A percentile compares a stretch with the other conserved stretches of the same genome.
Conservation (phyloP, 768 basidiomycete genomes). For the Serendipita sp. region DNA sequence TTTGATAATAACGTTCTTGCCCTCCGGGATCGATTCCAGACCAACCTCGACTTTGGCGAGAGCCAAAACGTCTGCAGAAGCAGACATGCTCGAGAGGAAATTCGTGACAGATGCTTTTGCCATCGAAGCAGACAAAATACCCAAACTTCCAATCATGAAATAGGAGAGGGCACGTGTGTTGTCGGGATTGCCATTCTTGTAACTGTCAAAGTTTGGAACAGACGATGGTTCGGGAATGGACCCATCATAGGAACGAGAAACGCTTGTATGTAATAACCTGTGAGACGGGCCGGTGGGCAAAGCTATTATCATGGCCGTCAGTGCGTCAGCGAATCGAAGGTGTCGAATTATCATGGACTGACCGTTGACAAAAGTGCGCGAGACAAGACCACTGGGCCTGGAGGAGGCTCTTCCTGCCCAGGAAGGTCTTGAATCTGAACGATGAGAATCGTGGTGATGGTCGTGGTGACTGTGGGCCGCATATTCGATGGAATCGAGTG, state of each 20-base stretch:
- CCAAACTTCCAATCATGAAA: conserved; percentile 83
- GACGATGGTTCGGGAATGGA: conserved; percentile 31
- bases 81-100: conserved; percentile 90
- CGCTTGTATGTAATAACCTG: conserved; percentile 64
- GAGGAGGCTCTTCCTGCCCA: conserved; percentile 45
- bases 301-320: conserved; percentile 20
- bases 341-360: conserved; percentile 14
- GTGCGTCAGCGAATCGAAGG: conserved; percentile 8
- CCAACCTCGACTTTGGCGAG: conserved; percentile 97
- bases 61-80: conserved; percentile 94
- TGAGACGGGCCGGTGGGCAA: conserved; percentile 39
- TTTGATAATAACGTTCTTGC: conserved; percentile 93
- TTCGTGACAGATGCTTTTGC: conserved; percentile 89
- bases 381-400: conserved; percentile 39
- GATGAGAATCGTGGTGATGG: conserved; percentile 36
- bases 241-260: conserved; percentile 34
- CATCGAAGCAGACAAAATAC: conserved; percentile 82
- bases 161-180: conserved; percentile 67
- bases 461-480: conserved; percentile 34
- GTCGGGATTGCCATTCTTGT: conserved; percentile 50
- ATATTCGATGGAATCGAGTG: conserved; percentile 12
- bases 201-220: conserved; percentile 78
- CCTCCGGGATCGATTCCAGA: conserved; percentile 78
- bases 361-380: conserved; percentile 51
- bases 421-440: conserved; percentile 43